Evolutionary conservation across 768 basidiomycete genomes (phyloP).

Genomic region (Lactarius hatsudake): DNA sequence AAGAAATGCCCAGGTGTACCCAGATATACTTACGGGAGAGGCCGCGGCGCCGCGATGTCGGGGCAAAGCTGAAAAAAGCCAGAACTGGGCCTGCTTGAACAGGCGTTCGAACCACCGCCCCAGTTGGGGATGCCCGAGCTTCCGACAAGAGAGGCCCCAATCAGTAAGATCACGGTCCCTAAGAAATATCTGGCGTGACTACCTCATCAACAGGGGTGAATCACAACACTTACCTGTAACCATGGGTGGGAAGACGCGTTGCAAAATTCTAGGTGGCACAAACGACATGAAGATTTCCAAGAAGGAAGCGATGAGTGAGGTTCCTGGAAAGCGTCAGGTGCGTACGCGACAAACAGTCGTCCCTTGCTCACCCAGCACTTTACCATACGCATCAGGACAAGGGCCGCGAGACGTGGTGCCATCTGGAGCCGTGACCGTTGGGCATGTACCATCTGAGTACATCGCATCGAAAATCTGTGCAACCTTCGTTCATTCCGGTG

Average conservation of each 20-base stretch:
- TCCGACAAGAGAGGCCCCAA: slow-evolving; percentile 76
- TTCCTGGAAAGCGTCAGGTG: slow-evolving; percentile 43
- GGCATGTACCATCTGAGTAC: slow-evolving; percentile 78
- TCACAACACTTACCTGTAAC: slow-evolving; percentile 53
- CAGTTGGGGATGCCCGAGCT: slow-evolving; percentile 73
- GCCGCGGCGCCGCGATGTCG: slow-evolving; percentile 62
- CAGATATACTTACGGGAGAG: slow-evolving; percentile 49
- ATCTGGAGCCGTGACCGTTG: slow-evolving; percentile 51
- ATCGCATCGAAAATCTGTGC: slow-evolving; percentile 69
- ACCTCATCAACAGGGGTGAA: background rate
- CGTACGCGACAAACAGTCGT: background rate
- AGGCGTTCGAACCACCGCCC: slow-evolving; percentile 81
- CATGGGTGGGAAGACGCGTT: slow-evolving; percentile 73
- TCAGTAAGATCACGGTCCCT: slow-evolving; percentile 79
- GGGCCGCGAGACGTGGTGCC: slow-evolving; percentile 56
- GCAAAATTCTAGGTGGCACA: slow-evolving; percentile 58
- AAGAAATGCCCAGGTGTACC: background rate
- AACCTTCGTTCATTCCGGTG: background rate
- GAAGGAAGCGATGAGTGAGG: slow-evolving; percentile 73
- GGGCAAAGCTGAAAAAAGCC: slow-evolving; percentile 75
- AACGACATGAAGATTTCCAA: slow-evolving; percentile 80
- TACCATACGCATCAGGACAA: slow-evolving; percentile 82
- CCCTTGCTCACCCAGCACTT: slow-evolving; percentile 54
- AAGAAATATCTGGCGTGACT: background rate
- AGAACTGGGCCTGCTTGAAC: slow-evolving; percentile 53